Evolutionary conservation across 495 filamentous ascomycete genomes (phyloP).

Genomic region (Hypoxylon subgilvum): DNA sequence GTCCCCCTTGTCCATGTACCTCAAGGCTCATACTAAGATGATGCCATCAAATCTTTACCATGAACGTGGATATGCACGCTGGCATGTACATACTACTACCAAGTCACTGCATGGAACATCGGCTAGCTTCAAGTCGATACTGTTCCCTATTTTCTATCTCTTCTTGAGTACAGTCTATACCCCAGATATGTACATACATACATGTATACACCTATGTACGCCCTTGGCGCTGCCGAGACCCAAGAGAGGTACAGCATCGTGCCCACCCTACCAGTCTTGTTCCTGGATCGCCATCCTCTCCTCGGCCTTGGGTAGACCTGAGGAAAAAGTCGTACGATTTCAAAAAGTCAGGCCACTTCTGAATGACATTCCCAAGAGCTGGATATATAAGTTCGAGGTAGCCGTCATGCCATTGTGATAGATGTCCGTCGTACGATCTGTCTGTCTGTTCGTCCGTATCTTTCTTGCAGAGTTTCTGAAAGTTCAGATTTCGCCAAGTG

Average conservation of each 20-base stretch:
- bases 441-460: not conserved
- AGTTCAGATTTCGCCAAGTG: slow-evolving; percentile 14
- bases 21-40: not conserved
- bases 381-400: slow-evolving; percentile 32
- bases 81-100: too few species aligned
- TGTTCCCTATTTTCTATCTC: slow-evolving; percentile 8
- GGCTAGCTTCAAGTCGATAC: slow-evolving; percentile 8
- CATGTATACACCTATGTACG: too few species aligned
- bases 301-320: slow-evolving; percentile 16
- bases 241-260: slow-evolving; percentile 14
- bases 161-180: slow-evolving; percentile 1
- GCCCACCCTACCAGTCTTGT: slow-evolving; percentile 17
- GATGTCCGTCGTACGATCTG: slow-evolving; percentile 33
- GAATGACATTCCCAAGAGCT: slow-evolving; percentile 21
- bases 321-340: slow-evolving; percentile 33
- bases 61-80: slow-evolving; percentile 29
- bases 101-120: slow-evolving; percentile 21
- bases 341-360: slow-evolving; percentile 36
- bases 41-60: too few species aligned
- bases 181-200: too few species aligned
- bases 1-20: slow-evolving; percentile 2
- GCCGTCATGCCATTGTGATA: slow-evolving; percentile 28
- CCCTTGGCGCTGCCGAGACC: slow-evolving; percentile 24
- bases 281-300: slow-evolving; percentile 23
- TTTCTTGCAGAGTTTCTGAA: slow-evolving; percentile 9